Evolutionary conservation across 805 yeast species (phyloP), one percentile per base, ranked within the genome.

Genomic region (Hemisphaericaspora nanyangensis): DNA sequence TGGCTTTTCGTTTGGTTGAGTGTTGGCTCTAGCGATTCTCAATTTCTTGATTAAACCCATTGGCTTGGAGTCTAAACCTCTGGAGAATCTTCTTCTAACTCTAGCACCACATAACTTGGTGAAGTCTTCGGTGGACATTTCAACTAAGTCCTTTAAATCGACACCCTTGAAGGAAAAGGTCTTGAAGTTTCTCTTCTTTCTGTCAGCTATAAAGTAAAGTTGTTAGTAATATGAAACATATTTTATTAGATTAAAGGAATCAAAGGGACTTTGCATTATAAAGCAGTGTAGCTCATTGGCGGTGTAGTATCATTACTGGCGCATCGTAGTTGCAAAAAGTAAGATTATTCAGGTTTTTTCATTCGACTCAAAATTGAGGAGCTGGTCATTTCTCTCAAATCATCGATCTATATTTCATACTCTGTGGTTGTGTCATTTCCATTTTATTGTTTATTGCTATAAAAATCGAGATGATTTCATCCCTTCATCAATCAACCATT

Each of bases 151-250:
- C 66, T 83, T 83, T 68, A 93, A 85, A 72, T 90, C 97, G 68
- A 93, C 96, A 74, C 99, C 99, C 76, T 93, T 89, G 95, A 79
- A 93, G 60, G 96, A 82, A 86, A 90, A 90, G 79, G 95, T 78
- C 82, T 84, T 89, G 85, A 90, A 88, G 68, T 71, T 70, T 85
- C 95, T 82, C 87, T 82, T 87, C 84, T 82, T 85, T 77, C 74
- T 79, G 34, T 43, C 49, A 45, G 44, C 49, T 45, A 43, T 26
- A 43, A 25, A n/a, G 12, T 17, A 25, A 5, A 5, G 12, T 18
- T 30, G 47, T 43, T 43, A 43, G 47, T 43, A 43, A 25, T 26
- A 7, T 27, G 13, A n/a, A n/a, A n/a, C n/a, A n/a, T n/a, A n/a
- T n/a, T n/a, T n/a, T n/a, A 22, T 22, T 22, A 22, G 10, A 22